Percentiles rank a stretch among this genome's conserved stretches.
phyloP scores from a whole-genome alignment of 2,329 filamentous ascomycete species.

The Aspergillus bombycis region DNA sequence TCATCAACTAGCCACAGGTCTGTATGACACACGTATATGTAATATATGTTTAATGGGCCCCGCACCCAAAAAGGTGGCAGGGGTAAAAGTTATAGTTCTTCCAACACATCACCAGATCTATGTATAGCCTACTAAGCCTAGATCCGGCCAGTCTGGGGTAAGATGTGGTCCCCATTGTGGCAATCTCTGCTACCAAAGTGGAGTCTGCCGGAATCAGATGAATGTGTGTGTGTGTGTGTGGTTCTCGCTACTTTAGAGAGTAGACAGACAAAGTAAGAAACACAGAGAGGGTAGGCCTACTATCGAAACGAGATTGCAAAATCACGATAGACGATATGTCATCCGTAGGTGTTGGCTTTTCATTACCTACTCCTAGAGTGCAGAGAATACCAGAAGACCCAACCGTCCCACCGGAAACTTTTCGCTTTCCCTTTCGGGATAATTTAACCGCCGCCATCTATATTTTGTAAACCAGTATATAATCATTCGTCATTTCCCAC shows the following conservation, averaged over 20 bases:
- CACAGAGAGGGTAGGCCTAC: background rate
- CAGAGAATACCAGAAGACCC: background rate
- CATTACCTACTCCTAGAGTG: background rate
- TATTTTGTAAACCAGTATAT: background rate
- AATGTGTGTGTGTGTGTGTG: background rate
- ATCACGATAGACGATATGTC: background rate
- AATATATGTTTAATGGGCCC: background rate
- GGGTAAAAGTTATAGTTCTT: background rate
- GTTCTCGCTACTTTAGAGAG: background rate
- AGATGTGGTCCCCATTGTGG: background rate
- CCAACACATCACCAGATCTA: background rate
- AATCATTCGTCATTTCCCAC: slow-evolving; percentile 1
- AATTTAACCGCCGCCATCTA: slow-evolving; percentile 6
- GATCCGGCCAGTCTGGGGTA: background rate
- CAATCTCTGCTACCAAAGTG: background rate
- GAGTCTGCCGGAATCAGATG: background rate
- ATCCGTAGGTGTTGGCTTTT: background rate
- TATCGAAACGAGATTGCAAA: background rate
- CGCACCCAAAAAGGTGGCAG: background rate
- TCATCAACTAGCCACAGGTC: background rate
- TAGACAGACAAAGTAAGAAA: background rate
- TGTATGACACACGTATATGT: no score
- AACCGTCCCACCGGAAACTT: slow-evolving; percentile 2
- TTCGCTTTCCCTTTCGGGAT: background rate
- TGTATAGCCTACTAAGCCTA: background rate